Evolutionary conservation across 2,329 filamentous ascomycete species (phyloP).

Genomic region (Paraphaeosphaeria sporulosa): DNA sequence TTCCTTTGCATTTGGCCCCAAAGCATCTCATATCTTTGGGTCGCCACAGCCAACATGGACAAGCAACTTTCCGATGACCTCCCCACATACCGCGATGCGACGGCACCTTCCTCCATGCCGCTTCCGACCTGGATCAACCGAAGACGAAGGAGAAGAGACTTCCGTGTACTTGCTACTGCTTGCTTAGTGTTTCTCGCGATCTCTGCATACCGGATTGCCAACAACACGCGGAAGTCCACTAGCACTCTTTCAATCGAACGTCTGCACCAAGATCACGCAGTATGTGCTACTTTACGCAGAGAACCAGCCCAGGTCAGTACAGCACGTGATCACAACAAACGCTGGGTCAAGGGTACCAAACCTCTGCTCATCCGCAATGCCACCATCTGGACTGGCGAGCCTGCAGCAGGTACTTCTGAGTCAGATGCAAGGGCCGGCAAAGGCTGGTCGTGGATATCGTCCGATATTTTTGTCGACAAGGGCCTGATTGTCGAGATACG

Average conservation of each 20-base stretch:
- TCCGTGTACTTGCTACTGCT: slow-evolving; percentile 27
- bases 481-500: slow-evolving; percentile 67
- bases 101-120: slow-evolving; percentile 13
- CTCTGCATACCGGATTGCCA: slow-evolving; percentile 24
- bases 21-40: not conserved
- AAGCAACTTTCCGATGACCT: slow-evolving; percentile 25
- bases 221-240: slow-evolving; percentile 23
- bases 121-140: slow-evolving; percentile 22
- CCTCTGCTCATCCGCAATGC: slow-evolving; percentile 72
- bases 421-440: slow-evolving; percentile 65
- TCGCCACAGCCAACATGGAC: slow-evolving; percentile 21
- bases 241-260: slow-evolving; percentile 59
- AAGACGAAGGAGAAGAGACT: slow-evolving; percentile 22
- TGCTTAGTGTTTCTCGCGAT: slow-evolving; percentile 31
- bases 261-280: slow-evolving; percentile 62
- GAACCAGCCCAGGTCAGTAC: slow-evolving; percentile 65
- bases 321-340: slow-evolving; percentile 65
- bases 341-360: slow-evolving; percentile 65
- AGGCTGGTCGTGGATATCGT: slow-evolving; percentile 66
- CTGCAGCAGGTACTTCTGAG: slow-evolving; percentile 58
- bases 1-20: not conserved
- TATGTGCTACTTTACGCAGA: slow-evolving; percentile 63
- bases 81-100: slow-evolving; percentile 35
- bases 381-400: slow-evolving; percentile 71
- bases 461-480: slow-evolving; percentile 68